These are phyloP conservation scores for Pyronema domesticum DNA, from an alignment of 495 filamentous ascomycete genomes.

Conservation along the genomic window DNA sequence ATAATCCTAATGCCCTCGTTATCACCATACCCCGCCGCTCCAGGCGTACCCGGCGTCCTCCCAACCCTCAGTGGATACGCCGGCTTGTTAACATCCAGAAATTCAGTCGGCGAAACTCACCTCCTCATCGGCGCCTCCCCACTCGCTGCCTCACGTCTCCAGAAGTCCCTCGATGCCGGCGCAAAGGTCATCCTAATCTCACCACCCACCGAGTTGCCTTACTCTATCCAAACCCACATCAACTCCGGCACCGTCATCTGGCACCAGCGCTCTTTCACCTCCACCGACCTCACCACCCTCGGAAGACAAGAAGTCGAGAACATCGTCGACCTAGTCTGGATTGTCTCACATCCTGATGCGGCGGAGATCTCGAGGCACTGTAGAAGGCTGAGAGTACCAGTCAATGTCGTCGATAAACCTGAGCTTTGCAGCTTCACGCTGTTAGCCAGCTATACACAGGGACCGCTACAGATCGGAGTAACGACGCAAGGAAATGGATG, in stretches of 20 bases:
- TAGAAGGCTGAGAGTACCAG: conserved; percentile 60
- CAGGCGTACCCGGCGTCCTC: no score
- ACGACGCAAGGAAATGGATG: conserved; percentile 92
- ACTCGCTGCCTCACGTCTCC: conserved; percentile 64
- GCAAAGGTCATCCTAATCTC: conserved; percentile 74
- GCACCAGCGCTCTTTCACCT: conserved; percentile 48
- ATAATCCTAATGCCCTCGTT: no score
- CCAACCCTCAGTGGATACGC: neutral
- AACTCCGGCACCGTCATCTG: conserved; percentile 55
- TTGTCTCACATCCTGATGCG: conserved; percentile 34
- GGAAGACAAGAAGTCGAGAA: conserved; percentile 61
- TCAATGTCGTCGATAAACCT: conserved; percentile 83
- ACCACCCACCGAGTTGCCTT: conserved; percentile 48
- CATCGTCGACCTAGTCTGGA: conserved; percentile 83
- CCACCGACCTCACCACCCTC: conserved; percentile 56
- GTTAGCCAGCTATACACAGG: conserved; percentile 72
- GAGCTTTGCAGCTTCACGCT: conserved; percentile 70
- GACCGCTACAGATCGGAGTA: conserved; percentile 84
- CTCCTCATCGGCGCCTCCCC: conserved; percentile 74
- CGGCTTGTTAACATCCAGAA: conserved; percentile 51
- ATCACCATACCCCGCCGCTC: no score
- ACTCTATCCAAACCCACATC: conserved; percentile 53
- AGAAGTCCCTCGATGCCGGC: conserved; percentile 67
- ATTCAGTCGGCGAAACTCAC: conserved; percentile 62
- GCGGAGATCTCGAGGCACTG: conserved; percentile 58